Evolutionary conservation across 2,329 filamentous ascomycete species (phyloP).

Genomic region (Pyrenophora seminiperda): DNA sequence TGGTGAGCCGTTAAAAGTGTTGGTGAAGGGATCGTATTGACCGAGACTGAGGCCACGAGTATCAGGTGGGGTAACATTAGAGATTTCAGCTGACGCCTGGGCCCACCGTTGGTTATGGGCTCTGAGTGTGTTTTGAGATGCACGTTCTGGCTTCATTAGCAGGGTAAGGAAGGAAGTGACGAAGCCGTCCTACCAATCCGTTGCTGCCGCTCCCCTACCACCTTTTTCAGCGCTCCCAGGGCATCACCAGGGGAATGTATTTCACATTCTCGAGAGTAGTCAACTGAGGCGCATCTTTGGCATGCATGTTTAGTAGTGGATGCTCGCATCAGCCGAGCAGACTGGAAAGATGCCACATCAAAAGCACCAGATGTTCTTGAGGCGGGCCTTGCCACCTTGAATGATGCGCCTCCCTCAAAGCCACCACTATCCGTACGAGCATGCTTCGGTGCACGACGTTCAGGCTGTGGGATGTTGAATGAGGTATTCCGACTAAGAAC

Average conservation of each 20-base stretch:
- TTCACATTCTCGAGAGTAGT: slow-evolving; percentile 16
- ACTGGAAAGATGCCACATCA: slow-evolving; percentile 42
- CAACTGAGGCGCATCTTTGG: slow-evolving; percentile 42
- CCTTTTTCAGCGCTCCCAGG: slow-evolving; percentile 48
- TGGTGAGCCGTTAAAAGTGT: slow-evolving; percentile 48
- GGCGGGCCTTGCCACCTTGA: slow-evolving; percentile 42
- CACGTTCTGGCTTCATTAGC: slow-evolving; percentile 35
- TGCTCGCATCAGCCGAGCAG: slow-evolving; percentile 30
- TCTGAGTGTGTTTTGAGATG: slow-evolving; percentile 46
- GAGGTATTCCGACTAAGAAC: slow-evolving; percentile 45
- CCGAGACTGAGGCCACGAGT: slow-evolving; percentile 10
- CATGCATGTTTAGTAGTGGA: slow-evolving; percentile 28
- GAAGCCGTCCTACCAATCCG: slow-evolving; percentile 37
- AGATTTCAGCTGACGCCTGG: slow-evolving; percentile 49
- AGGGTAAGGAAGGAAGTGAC: slow-evolving; percentile 1
- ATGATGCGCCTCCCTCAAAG: slow-evolving; percentile 36
- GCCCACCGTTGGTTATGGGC: slow-evolving; percentile 55
- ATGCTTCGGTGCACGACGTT: slow-evolving; percentile 44
- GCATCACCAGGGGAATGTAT: slow-evolving; percentile 47
- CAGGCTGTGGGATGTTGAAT: slow-evolving; percentile 40
- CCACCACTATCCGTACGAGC: slow-evolving; percentile 41
- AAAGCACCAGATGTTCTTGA: slow-evolving; percentile 38
- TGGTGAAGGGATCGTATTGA: slow-evolving; percentile 47
- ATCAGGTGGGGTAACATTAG: slow-evolving; percentile 24
- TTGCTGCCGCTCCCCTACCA: slow-evolving; percentile 46